Evolutionary conservation across 208 protist genomes (phyloP).

Genomic region (Vickermania spadyakhi): DNA sequence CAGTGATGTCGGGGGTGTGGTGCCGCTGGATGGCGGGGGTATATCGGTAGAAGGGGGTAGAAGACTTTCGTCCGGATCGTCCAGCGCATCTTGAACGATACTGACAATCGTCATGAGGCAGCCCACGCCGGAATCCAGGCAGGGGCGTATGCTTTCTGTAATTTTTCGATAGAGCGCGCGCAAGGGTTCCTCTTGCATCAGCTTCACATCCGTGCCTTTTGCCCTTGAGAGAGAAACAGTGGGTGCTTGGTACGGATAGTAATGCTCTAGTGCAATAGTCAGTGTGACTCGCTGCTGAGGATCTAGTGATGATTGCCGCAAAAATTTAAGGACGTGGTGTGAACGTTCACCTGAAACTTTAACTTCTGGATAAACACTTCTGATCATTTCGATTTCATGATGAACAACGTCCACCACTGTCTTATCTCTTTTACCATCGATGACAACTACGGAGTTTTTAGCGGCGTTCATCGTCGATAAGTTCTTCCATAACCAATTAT

Average conservation of each 20-base stretch:
- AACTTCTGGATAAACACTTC: conserved; percentile 51
- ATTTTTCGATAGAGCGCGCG: conserved; percentile 37
- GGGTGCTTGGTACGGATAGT: conserved; percentile 45
- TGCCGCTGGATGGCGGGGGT: not conserved
- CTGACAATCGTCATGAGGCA: conserved; percentile 71
- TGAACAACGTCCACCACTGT: conserved; percentile 8
- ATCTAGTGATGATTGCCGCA: conserved; percentile 21
- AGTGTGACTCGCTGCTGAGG: conserved; percentile 34
- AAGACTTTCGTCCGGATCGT: conserved; percentile 4
- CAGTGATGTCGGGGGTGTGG: not conserved
- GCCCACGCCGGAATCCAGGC: conserved; percentile 30
- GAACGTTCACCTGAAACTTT: conserved; percentile 26
- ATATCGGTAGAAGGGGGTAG: conserved; percentile 1
- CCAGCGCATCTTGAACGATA: conserved; percentile 33
- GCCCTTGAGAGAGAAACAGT: conserved; percentile 23
- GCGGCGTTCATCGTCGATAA: no score
- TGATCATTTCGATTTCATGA: conserved; percentile 62
- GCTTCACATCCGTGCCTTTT: conserved; percentile 14
- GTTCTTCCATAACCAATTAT: no score
- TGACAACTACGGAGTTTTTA: not conserved
- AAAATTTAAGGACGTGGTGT: conserved; percentile 39
- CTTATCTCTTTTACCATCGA: not conserved
- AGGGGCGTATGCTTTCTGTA: conserved; percentile 41
- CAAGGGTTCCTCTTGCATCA: conserved; percentile 32
- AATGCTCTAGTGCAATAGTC: conserved; percentile 51